Conservation (phyloP, 108 stramenopile species). For the Tribonema minus region DNA sequence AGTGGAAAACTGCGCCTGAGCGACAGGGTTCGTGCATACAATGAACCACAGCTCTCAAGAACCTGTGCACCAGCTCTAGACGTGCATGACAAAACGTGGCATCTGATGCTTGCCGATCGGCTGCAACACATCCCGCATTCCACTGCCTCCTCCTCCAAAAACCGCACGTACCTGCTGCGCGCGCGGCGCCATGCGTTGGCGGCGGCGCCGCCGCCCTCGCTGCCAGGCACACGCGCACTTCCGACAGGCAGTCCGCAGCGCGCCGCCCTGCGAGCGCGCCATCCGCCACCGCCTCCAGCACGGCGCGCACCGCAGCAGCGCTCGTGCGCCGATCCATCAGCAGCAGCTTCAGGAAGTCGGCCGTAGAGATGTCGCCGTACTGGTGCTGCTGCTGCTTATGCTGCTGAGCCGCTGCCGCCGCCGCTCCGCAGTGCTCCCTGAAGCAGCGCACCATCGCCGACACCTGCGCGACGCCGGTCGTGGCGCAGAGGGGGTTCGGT, state of each 20-base stretch:
- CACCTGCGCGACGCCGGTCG: neutral
- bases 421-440: neutral
- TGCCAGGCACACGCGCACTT: slow-evolving; percentile 20
- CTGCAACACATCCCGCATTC: too few relatives aligned
- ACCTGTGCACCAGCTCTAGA: too few relatives aligned
- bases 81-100: slow-evolving; percentile 14
- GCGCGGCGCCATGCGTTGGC: neutral
- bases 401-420: neutral
- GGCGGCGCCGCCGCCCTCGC: neutral
- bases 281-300: slow-evolving; percentile 11
- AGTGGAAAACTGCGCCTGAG: too few relatives aligned
- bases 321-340: slow-evolving; percentile 4
- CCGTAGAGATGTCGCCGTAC: slow-evolving; percentile 9
- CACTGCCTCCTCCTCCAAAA: neutral
- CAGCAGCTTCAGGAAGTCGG: slow-evolving; percentile 36
- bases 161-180: neutral
- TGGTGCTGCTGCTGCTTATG: neutral
- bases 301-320: slow-evolving; percentile 15
- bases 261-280: slow-evolving; percentile 19
- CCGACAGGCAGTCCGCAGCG: slow-evolving; percentile 18
- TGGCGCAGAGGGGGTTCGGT: neutral
- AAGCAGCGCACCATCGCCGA: slow-evolving; percentile 9
- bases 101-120: neutral
- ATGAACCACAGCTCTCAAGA: too few relatives aligned
- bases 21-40: too few relatives aligned